Evolutionary conservation across 345 rosid species (phyloP).

Genomic region (Xanthoceras sorbifolium): DNA sequence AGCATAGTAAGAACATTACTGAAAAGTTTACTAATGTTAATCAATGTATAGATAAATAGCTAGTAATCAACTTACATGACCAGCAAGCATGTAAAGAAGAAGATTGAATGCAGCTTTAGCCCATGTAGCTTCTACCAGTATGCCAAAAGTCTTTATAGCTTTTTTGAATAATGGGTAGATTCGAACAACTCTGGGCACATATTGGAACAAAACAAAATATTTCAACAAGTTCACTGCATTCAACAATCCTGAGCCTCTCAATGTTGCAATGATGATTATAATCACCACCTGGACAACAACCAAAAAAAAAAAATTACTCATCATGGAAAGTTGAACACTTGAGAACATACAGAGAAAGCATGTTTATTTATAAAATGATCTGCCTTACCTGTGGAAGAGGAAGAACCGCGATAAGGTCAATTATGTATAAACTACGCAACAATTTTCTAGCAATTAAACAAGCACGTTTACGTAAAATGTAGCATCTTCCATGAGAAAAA

Average conservation of each 20-base stretch:
- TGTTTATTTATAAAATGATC: not conserved
- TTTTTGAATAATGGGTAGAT: conserved; percentile 34
- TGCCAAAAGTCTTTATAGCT: conserved; percentile 31
- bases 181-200: conserved; percentile 35
- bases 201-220: conserved; percentile 38
- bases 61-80: conserved; percentile 48
- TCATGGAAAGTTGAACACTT: too few species aligned
- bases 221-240: conserved; percentile 26
- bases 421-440: not conserved
- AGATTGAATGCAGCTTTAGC: conserved; percentile 23
- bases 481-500: not conserved
- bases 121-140: conserved; percentile 31
- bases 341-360: not conserved
- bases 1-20: too few species aligned
- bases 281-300: conserved; percentile 31
- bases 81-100: too few species aligned
- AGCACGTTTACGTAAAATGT: too few species aligned
- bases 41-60: too few species aligned
- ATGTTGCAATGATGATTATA: conserved; percentile 25
- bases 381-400: conserved; percentile 46
- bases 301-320: too few species aligned
- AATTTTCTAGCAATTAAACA: not conserved
- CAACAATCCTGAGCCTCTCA: conserved; percentile 27
- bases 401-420: conserved; percentile 54
- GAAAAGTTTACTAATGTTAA: too few species aligned